A percentile compares a stretch with the other conserved stretches of the same genome.
Conservation (phyloP, 805 yeast species). For the Cyberlindnera subsufficiens region DNA sequence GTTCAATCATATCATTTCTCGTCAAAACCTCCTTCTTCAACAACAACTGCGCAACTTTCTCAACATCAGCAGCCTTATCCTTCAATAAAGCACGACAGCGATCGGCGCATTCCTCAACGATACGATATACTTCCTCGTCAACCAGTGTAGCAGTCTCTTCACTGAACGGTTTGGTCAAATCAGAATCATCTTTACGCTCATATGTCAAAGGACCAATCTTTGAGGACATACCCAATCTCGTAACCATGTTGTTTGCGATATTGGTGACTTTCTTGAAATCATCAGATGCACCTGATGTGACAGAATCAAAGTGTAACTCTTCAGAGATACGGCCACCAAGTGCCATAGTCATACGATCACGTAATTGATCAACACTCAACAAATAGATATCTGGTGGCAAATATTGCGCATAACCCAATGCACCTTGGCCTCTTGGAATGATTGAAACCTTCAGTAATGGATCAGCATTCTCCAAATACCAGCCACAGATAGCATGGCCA, state of each 20-base stretch:
- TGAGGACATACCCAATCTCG: slow-evolving; percentile 84
- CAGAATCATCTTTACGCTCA: slow-evolving; percentile 61
- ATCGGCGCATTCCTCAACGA: slow-evolving; percentile 69
- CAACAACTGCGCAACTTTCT: slow-evolving; percentile 80
- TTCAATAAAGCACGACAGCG: slow-evolving; percentile 63
- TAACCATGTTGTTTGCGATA: slow-evolving; percentile 91
- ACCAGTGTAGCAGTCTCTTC: slow-evolving; percentile 79
- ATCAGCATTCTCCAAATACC: slow-evolving; percentile 88
- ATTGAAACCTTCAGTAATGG: slow-evolving; percentile 94
- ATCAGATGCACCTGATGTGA: slow-evolving; percentile 93
- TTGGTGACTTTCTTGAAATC: slow-evolving; percentile 94
- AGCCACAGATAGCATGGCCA: slow-evolving; percentile 98
- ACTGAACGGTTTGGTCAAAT: slow-evolving; percentile 80
- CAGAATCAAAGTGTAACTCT: slow-evolving; percentile 86
- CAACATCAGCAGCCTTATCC: slow-evolving; percentile 72
- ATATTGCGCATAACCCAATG: slow-evolving; percentile 96
- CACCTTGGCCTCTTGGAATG: slow-evolving; percentile 95
- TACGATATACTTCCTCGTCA: slow-evolving; percentile 76
- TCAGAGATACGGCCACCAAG: slow-evolving; percentile 96
- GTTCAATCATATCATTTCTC: slow-evolving; percentile 86
- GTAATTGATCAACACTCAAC: slow-evolving; percentile 68
- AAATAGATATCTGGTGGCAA: slow-evolving; percentile 89
- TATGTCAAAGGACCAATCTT: slow-evolving; percentile 74
- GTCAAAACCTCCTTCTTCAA: slow-evolving; percentile 85
- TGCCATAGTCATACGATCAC: slow-evolving; percentile 93